Evolutionary conservation across 768 basidiomycete genomes (phyloP).

Genomic region (Tricholoma sp.): DNA sequence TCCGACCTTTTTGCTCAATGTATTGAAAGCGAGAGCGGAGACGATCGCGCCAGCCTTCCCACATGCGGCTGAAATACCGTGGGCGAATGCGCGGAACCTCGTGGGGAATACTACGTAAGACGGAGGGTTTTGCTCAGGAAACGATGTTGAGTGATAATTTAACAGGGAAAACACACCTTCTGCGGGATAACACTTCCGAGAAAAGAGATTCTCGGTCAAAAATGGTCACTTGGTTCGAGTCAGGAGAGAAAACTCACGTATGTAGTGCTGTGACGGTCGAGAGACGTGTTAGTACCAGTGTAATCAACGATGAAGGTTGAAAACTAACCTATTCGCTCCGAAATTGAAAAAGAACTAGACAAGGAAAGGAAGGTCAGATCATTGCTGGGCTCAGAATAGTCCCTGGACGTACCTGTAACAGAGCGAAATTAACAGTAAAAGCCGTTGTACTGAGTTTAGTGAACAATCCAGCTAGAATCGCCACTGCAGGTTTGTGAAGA

Average conservation of each 20-base stretch:
- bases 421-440: slow-evolving; percentile 69
- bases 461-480: slow-evolving; percentile 65
- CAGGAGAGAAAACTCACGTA: slow-evolving; percentile 31
- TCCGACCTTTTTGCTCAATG: slow-evolving; percentile 53
- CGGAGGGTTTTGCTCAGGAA: background rate
- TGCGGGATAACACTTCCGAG: slow-evolving; percentile 70
- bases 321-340: slow-evolving; percentile 60
- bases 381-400: too few species aligned
- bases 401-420: slow-evolving; percentile 45
- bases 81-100: slow-evolving; percentile 64
- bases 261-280: slow-evolving; percentile 35
- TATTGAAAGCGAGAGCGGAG: slow-evolving; percentile 68
- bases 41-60: slow-evolving; percentile 79
- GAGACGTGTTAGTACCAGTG: background rate
- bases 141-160: background rate
- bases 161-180: slow-evolving; percentile 30
- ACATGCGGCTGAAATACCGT: slow-evolving; percentile 67
- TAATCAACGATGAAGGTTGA: background rate
- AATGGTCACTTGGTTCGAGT: background rate
- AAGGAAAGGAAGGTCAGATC: slow-evolving; percentile 2
- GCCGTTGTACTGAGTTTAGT: slow-evolving; percentile 45
- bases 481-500: slow-evolving; percentile 37
- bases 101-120: slow-evolving; percentile 59
- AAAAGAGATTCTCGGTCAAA: too few species aligned
- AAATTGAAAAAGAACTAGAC: slow-evolving; percentile 76